These are phyloP conservation scores for Capsicum rhomboideum DNA, from an alignment of 257 asterid genomes.

Conservation along the genomic window DNA sequence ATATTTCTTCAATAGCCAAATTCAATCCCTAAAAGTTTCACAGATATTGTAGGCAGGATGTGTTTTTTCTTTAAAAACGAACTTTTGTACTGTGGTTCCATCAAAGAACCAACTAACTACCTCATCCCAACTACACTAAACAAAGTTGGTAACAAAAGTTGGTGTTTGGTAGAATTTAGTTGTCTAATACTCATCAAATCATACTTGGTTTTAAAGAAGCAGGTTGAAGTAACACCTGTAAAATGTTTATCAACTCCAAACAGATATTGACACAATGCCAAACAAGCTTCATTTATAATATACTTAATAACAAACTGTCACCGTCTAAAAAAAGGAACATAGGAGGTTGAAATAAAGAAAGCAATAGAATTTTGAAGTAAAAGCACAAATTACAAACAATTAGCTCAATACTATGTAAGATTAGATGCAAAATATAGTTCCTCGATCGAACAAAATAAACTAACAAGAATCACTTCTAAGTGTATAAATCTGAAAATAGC, in stretches of 20 bases:
- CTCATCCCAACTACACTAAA: neutral
- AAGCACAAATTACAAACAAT: neutral
- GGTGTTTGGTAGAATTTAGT: neutral
- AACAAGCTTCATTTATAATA: conserved; percentile 1
- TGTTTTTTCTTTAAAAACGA: neutral
- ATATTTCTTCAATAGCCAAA: too few species aligned
- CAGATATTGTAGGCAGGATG: neutral
- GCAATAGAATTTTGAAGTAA: neutral
- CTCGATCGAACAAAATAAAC: neutral
- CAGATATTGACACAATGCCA: neutral
- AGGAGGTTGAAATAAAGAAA: neutral
- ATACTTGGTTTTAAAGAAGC: neutral
- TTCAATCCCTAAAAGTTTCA: neutral
- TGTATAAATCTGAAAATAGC: neutral
- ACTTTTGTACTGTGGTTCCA: neutral
- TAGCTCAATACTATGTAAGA: neutral
- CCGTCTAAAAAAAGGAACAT: neutral
- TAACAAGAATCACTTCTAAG: neutral
- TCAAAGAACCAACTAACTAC: neutral
- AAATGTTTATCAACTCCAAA: neutral
- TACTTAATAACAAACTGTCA: neutral
- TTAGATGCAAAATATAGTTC: neutral
- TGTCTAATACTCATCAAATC: neutral
- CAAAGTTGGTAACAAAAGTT: neutral
- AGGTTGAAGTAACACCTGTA: neutral